These are phyloP conservation scores for Ramichloridium luteum DNA, from an alignment of 2,329 filamentous ascomycete species.

Conservation along the genomic window DNA sequence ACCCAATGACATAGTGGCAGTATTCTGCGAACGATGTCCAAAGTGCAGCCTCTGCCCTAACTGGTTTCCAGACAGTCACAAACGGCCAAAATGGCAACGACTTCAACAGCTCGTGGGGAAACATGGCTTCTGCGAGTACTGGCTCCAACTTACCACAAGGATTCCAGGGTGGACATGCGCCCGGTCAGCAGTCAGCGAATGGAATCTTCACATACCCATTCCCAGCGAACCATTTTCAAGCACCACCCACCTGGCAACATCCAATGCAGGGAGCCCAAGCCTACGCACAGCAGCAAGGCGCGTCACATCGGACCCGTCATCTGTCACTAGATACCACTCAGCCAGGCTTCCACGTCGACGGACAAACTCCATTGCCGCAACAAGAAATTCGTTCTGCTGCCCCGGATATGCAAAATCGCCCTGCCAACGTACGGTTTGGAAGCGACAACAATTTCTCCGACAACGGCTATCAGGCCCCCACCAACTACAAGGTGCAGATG, in stretches of 20 bases:
- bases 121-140: background rate
- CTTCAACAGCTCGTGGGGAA: background rate
- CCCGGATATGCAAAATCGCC: background rate
- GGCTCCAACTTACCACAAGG: too few species aligned
- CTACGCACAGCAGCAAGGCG: background rate
- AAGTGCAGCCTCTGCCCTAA: background rate
- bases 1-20: background rate
- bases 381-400: background rate
- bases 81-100: background rate
- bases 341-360: background rate
- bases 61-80: background rate
- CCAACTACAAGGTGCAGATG: background rate
- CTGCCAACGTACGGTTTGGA: background rate
- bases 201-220: background rate
- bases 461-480: background rate
- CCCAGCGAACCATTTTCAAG: background rate
- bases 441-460: slow-evolving; percentile 1
- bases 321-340: background rate
- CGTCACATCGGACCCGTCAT: background rate
- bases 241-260: background rate
- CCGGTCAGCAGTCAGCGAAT: background rate
- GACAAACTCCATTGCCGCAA: background rate
- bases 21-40: background rate
- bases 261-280: background rate
- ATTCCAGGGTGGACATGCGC: background rate